These are phyloP conservation scores for Diaporthe australafricana DNA, from an alignment of 2,329 filamentous ascomycete genomes.

Conservation along the genomic window DNA sequence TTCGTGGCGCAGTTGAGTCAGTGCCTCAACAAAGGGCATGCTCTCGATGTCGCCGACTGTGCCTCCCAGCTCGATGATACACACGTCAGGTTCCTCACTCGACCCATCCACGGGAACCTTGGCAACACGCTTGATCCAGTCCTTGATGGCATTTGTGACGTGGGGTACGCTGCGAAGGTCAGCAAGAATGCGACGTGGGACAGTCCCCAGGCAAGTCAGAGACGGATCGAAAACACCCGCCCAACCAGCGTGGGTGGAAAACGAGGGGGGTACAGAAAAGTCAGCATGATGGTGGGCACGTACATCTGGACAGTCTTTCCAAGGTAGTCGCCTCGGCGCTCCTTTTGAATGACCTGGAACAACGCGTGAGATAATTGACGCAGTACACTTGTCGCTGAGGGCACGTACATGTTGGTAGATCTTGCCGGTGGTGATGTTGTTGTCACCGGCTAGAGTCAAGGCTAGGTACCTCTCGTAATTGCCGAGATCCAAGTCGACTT, in stretches of 20 bases:
- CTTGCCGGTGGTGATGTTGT: constrained; percentile 98
- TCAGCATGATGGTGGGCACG: constrained; percentile 30
- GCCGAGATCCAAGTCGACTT: constrained; percentile 66
- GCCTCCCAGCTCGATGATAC: constrained; percentile 74
- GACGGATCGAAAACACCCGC: neutral
- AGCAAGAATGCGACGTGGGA: constrained; percentile 6
- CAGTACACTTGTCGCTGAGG: constrained; percentile 45
- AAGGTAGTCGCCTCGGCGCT: constrained; percentile 78
- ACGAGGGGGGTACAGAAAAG: neutral
- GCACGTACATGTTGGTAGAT: constrained; percentile 91
- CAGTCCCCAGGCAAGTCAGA: neutral
- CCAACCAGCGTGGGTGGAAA: neutral
- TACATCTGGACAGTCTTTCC: constrained; percentile 86
- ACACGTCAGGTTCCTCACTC: constrained; percentile 86
- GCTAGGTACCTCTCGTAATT: constrained; percentile 79
- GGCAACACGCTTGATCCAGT: constrained; percentile 91
- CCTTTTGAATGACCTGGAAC: constrained; percentile 61
- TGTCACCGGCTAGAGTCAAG: constrained; percentile 83
- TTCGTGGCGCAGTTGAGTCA: constrained; percentile 80
- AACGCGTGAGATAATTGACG: constrained; percentile 23
- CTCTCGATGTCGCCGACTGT: constrained; percentile 81
- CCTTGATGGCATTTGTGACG: constrained; percentile 90
- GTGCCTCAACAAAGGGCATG: constrained; percentile 87
- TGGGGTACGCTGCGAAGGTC: constrained; percentile 74
- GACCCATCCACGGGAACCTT: constrained; percentile 89